Evolutionary conservation across 495 filamentous ascomycete genomes (phyloP), one percentile per base, ranked within the genome.

Genomic region (Neurospora intermedia): DNA sequence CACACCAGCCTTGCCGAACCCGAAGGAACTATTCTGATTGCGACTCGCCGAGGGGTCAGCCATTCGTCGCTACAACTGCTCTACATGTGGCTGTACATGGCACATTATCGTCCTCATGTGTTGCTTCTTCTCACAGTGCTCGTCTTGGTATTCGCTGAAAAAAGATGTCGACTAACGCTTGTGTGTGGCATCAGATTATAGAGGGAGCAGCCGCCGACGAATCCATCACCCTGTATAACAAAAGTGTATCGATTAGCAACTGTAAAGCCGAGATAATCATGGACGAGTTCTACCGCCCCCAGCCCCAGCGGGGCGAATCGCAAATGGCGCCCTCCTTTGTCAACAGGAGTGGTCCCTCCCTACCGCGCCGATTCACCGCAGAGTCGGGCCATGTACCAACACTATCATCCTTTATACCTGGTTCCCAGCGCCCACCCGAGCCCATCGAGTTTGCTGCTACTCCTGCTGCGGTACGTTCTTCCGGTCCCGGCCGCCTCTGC

Each of bases 301-400:
- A 92, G 79, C 89, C 90, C 75, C 88, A 91, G 40, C 87, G 89
- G 70, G 89, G 88, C 79, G 91, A 95, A 76, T 84, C 88, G 73
- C 86, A 89, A 71, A 92, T 92, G 78, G 88, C 88, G 71, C 89
- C 89, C 46, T 62, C 76, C 70, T 89, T 93, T 82, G 89, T 87
- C 71, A 89, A 88, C 78, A 88, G 89, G 76, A 86, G 86, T 77
- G 88, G 88, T 80, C 85, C 85, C 76, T 83, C 84, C 73, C 88
- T 88, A 75, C 93, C 94, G 82, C 91, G 96, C 81, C 91, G 96
- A 74, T 98, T 98, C 85, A 99, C 96, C 72, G 96, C 94, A 39
- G 93, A 96, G 77, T 91, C 93, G 72, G 92, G 93, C 78, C 92
- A 92, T 83, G 85, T 96, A 81, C 91, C 93, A 75, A 92, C 91